These are phyloP conservation scores for Xylaria cubensis DNA, from an alignment of 495 filamentous ascomycete species.

Conservation along the genomic window DNA sequence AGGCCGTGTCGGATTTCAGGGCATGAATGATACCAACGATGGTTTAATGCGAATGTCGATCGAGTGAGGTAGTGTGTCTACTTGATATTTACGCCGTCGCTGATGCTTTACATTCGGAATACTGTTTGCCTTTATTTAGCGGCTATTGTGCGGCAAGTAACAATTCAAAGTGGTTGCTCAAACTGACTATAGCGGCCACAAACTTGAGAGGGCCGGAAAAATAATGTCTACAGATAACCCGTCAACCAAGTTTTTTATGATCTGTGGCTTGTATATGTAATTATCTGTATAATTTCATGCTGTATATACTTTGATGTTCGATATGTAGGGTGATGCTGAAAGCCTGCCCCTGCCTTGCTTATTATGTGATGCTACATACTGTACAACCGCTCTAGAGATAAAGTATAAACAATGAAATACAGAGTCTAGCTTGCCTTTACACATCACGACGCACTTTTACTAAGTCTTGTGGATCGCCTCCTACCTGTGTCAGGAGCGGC, in stretches of 20 bases:
- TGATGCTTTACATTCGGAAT: background rate
- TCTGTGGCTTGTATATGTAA: background rate
- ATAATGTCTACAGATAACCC: background rate
- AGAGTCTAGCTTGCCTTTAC: background rate
- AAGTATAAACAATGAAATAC: background rate
- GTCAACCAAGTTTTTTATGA: background rate
- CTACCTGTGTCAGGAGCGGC: conserved; percentile 30
- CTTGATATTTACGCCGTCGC: no score
- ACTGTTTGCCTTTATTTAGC: background rate
- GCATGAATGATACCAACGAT: conserved; percentile 95
- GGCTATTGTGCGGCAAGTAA: background rate
- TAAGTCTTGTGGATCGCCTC: conserved; percentile 48
- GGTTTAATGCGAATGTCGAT: conserved; percentile 98
- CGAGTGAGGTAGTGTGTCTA: conserved; percentile 56
- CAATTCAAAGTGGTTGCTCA: background rate
- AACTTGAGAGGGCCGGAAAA: background rate
- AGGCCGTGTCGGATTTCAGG: conserved; percentile 82
- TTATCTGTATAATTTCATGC: background rate
- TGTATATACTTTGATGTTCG: background rate
- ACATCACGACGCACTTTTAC: conserved; percentile 41
- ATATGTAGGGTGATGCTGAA: background rate
- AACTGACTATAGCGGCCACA: background rate
- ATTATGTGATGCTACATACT: background rate
- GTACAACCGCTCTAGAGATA: background rate
- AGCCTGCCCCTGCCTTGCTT: background rate